Base-by-base conservation (phyloP, 805 yeast genomes). In the Naumovozyma dairenensis region DNA sequence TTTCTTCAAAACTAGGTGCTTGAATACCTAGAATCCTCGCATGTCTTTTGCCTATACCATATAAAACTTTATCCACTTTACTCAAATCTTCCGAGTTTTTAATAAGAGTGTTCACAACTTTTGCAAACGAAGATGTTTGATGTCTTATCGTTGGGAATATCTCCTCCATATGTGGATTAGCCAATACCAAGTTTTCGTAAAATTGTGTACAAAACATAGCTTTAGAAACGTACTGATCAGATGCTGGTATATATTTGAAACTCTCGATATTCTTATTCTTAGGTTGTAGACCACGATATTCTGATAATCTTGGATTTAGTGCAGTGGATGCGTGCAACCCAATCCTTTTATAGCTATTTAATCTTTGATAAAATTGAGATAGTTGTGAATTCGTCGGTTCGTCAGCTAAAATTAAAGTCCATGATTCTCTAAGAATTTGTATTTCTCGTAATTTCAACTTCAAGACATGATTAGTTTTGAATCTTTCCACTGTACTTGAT, bases 51-150 rank as follows among this genome's bases (percentile, higher is more conserved):
- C 87, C 93, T 43, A 83, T 57, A 30, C 71, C 69, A 28, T 61
- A 62, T 32, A 84, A 58, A 36, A 76, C 77, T 17, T 68, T 78
- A 46, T 79, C 77, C 44, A 82, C 58, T 5, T 58, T 55, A 3
- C 66, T 49, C 33, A 82, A 61, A 42, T 76, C 67, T 34, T 80
- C 86, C 33, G 83, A 60, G 43, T 74, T 74, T 19, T 69, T 57
- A 38, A 83, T 72, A 2, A 87, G 80, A 28, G 74, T 66, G 19
- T 81, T 71, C 45, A 84, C 55, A 14, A 83, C 83, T 4, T 87
- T 86, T 0, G 89, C 85, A 62, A 83, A 78, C 6, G 87, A 71
- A 12, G 74, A 71, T 1, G 92, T 85, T 58, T 84, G 94, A 51
- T 80, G 86, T 41, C 71, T 70, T 42, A 82, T 73, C 5, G 82